Evolutionary conservation across 2,329 filamentous ascomycete genomes (phyloP), one percentile per base, ranked within the genome.

Genomic region (Gremmenia infestans): DNA sequence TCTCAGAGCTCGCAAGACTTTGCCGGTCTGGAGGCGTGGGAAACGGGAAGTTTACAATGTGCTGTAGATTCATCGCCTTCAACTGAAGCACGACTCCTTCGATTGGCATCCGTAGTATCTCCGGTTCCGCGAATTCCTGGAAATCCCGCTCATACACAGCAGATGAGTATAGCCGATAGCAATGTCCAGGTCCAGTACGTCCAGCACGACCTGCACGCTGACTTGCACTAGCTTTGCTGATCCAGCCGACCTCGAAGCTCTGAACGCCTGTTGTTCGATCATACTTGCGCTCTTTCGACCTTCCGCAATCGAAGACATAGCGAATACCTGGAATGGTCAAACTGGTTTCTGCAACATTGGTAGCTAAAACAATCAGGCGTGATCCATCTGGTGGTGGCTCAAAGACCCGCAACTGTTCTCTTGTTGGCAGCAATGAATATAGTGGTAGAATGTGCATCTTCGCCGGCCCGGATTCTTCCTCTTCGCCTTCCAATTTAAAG

Each of bases 331-430:
- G 93, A 55, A 99, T 99, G 0, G 94, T 99, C 69, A 99, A 80
- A 81, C 89, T 95, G 0, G 94, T 99, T 72, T 99, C 94, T 0
- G 94, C 94, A 46, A 99, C 91, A 72, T 99, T 99, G 45, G 94
- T 99, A 0, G 94, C 91, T 42, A 99, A 75, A 4, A 99, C 88
- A 51, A 99, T 89, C 23, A 94, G 81, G 8, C 94, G 85, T 8
- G 88, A 88, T 15, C 88, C 89, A 54, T 92, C 88, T 0, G 93
- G 92, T 0, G 89, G 83, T 0, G 87, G 79, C 60, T 96, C 87
- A 65, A 99, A 99, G 9, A 99, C 91, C 57, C 85, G 84, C 69
- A 97, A 81, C 72, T 99, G 94, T 66, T 97, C 91, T 63, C 86
- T 87, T 2, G 92, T 96, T 0, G 93, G 90, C 0, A 99, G 77